phyloP scores from a whole-genome alignment of 441 rosid genomes.

The Croton laevigatus region DNA sequence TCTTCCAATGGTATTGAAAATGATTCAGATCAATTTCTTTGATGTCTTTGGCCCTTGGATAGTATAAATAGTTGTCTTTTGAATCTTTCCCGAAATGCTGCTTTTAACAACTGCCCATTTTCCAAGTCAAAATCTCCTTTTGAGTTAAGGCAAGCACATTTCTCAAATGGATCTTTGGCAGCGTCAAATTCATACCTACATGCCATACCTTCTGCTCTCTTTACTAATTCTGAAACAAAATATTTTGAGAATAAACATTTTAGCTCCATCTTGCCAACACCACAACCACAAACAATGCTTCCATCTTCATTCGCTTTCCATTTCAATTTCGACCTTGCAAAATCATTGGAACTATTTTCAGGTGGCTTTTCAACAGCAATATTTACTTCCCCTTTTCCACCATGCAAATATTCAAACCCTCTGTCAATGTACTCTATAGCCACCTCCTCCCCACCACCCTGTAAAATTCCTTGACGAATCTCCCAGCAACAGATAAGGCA shows the following conservation, averaged over 20 bases:
- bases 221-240: conserved; percentile 48
- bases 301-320: conserved; percentile 69
- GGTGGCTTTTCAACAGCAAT: neutral
- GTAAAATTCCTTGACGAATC: conserved; percentile 58
- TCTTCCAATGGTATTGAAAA: conserved; percentile 82
- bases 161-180: conserved; percentile 22
- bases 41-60: conserved; percentile 48
- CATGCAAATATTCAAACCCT: conserved; percentile 56
- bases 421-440: conserved; percentile 32
- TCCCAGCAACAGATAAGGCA: conserved; percentile 85
- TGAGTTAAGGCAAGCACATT: conserved; percentile 47
- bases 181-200: conserved; percentile 22
- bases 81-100: conserved; percentile 68
- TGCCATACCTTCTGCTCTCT: conserved; percentile 44
- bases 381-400: conserved; percentile 15
- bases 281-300: conserved; percentile 63
- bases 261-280: conserved; percentile 42
- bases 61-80: conserved; percentile 64
- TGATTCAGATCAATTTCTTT: conserved; percentile 55
- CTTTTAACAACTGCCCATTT: conserved; percentile 39
- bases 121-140: conserved; percentile 29
- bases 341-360: conserved; percentile 20
- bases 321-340: conserved; percentile 14
- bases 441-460: conserved; percentile 42
- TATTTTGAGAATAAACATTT: conserved; percentile 42